These are phyloP conservation scores for Claviceps fusiformis DNA, from an alignment of 2,329 filamentous ascomycete species.

Conservation along the genomic window DNA sequence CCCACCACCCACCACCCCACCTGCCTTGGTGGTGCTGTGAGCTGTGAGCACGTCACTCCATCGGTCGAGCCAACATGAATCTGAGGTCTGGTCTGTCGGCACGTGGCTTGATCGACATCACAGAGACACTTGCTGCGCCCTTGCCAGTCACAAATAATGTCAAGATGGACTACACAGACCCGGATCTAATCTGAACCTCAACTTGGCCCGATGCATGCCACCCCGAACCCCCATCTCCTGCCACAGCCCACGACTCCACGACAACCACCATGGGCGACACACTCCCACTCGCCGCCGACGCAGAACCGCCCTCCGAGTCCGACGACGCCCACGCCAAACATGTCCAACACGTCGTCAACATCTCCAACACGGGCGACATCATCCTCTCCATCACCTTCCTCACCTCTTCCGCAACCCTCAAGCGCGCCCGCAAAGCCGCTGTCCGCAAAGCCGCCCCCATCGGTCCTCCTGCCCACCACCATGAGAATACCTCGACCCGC, in stretches of 20 bases:
- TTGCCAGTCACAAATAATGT: too few species aligned
- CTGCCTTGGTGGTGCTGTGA: too few species aligned
- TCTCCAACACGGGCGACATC: conserved; percentile 48
- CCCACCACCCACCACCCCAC: too few species aligned
- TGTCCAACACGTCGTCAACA: conserved; percentile 25
- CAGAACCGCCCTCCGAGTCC: conserved; percentile 2
- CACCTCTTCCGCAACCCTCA: conserved; percentile 38
- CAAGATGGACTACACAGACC: too few species aligned
- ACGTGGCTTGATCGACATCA: too few species aligned
- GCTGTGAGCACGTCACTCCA: too few species aligned
- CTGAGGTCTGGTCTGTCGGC: too few species aligned
- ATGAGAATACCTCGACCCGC: conserved; percentile 3
- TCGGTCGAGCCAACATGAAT: too few species aligned
- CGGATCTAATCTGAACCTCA: too few species aligned
- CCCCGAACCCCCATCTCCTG: not conserved
- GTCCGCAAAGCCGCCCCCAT: conserved; percentile 7
- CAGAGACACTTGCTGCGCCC: too few species aligned
- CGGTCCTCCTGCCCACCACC: conserved; percentile 12
- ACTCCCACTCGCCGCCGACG: conserved; percentile 5
- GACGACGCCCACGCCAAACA: conserved; percentile 5
- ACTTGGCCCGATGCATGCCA: not conserved
- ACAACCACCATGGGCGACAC: not conserved
- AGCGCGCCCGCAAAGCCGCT: conserved; percentile 25
- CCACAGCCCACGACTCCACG: not conserved
- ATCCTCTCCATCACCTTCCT: conserved; percentile 54